A percentile compares a stretch with the other conserved stretches of the same genome.
phyloP scores from a whole-genome alignment of 768 basidiomycete genomes.

The Steccherinum ochraceum region DNA sequence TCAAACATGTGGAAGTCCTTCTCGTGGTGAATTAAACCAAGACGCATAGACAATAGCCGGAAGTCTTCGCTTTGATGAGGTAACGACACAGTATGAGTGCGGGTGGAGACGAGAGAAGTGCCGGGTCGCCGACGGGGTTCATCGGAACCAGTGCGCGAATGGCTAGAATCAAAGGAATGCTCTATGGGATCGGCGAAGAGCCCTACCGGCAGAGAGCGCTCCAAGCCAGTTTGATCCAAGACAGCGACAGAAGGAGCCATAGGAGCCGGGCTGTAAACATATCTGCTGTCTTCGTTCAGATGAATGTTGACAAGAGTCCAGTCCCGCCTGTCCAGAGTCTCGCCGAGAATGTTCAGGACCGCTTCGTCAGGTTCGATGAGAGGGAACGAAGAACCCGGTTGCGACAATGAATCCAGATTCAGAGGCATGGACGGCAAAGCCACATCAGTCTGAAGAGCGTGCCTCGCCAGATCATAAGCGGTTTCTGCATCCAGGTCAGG shows the following conservation, averaged over 20 bases:
- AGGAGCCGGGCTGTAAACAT: neutral
- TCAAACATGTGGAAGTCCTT: neutral
- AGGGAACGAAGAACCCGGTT: neutral
- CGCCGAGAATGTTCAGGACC: neutral
- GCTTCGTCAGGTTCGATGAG: neutral
- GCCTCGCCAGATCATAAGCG: no score
- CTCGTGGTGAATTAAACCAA: neutral
- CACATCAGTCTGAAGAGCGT: no score
- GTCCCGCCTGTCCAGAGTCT: neutral
- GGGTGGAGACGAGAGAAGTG: neutral
- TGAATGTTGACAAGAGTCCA: neutral
- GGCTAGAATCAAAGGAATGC: neutral
- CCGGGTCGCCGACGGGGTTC: neutral
- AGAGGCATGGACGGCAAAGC: no score
- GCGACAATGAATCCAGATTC: no score
- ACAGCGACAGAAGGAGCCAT: neutral
- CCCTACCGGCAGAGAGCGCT: neutral
- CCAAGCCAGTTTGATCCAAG: neutral
- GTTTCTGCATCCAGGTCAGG: neutral
- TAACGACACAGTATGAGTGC: neutral
- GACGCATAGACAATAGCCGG: neutral
- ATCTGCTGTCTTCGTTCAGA: neutral
- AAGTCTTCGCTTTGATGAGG: neutral
- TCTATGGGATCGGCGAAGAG: neutral
- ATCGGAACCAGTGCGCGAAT: neutral